A percentile compares a stretch with the other conserved stretches of the same genome.
Evolutionary conservation across 352 stramenopile genomes (phyloP).

Genomic region (Phytopythium helicoides): DNA sequence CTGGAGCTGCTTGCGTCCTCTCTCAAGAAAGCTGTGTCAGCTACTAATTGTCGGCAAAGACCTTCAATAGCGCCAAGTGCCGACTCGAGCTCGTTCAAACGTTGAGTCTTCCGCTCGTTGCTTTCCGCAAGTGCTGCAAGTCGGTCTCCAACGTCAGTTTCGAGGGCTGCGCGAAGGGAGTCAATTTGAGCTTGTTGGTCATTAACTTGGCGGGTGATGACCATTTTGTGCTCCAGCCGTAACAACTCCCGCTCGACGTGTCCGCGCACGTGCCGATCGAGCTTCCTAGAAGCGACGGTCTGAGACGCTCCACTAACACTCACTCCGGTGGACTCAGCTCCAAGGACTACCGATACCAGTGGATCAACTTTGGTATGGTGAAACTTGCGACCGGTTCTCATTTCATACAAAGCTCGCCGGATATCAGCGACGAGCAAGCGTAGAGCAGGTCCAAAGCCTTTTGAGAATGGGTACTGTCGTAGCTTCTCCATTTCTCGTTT

Average conservation of each 20-base stretch:
- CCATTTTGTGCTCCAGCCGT: conserved; percentile 19
- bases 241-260: conserved; percentile 30
- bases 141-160: conserved; percentile 43
- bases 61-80: conserved; percentile 58
- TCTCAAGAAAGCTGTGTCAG: conserved; percentile 39
- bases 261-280: conserved; percentile 41
- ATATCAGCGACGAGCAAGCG: conserved; percentile 36
- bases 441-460: conserved; percentile 28
- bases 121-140: conserved; percentile 48
- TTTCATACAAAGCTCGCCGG: conserved; percentile 39
- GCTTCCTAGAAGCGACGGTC: conserved; percentile 36
- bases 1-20: conserved; percentile 16
- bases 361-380: conserved; percentile 51
- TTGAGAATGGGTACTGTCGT: conserved; percentile 59
- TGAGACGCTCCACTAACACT: conserved; percentile 3
- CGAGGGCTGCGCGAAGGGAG: conserved; percentile 26
- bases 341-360: conserved; percentile 27
- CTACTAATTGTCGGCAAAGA: conserved; percentile 63
- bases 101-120: conserved; percentile 51
- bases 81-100: conserved; percentile 60
- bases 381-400: conserved; percentile 39
- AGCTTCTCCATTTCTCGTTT: conserved; percentile 42
- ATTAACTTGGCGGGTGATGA: conserved; percentile 27
- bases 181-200: conserved; percentile 53
- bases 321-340: neutral